phyloP scores from a whole-genome alignment of 495 filamentous ascomycete genomes.

The Hyphodiscus hymeniophilus region DNA sequence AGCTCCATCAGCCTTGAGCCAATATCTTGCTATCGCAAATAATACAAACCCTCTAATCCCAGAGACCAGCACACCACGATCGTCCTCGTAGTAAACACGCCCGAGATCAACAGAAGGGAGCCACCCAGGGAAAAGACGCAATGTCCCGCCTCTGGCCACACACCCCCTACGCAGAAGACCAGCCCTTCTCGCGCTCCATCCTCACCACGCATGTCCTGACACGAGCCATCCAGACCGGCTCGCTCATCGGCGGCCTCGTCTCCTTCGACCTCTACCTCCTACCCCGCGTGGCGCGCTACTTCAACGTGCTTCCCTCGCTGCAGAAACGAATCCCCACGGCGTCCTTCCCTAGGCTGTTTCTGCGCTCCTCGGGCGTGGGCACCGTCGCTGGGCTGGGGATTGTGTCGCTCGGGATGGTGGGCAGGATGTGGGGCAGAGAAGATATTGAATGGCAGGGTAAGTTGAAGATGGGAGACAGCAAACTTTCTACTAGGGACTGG shows the following conservation, averaged over 20 bases:
- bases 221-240: slow-evolving; percentile 42
- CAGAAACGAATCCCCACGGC: background rate
- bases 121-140: background rate
- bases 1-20: too few relatives aligned
- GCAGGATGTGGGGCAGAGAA: slow-evolving; percentile 44
- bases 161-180: slow-evolving; percentile 52
- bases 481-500: too few relatives aligned
- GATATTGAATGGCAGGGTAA: slow-evolving; percentile 57
- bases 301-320: too few relatives aligned
- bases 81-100: too few relatives aligned
- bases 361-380: slow-evolving; percentile 30
- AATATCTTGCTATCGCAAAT: too few relatives aligned
- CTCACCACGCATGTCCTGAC: slow-evolving; percentile 49
- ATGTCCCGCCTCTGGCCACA: slow-evolving; percentile 48
- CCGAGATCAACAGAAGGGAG: too few relatives aligned
- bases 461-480: too few relatives aligned
- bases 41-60: too few relatives aligned
- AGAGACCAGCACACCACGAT: too few relatives aligned
- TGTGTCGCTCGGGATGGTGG: slow-evolving; percentile 27
- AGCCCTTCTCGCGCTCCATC: slow-evolving; percentile 40
- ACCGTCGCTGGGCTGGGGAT: slow-evolving; percentile 25
- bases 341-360: slow-evolving; percentile 18
- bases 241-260: slow-evolving; percentile 31
- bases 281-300: background rate
- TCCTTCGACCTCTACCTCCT: slow-evolving; percentile 9